Base-by-base conservation (phyloP, 1,284 basidiomycete genomes). In the Cronartium quercuum region DNA sequence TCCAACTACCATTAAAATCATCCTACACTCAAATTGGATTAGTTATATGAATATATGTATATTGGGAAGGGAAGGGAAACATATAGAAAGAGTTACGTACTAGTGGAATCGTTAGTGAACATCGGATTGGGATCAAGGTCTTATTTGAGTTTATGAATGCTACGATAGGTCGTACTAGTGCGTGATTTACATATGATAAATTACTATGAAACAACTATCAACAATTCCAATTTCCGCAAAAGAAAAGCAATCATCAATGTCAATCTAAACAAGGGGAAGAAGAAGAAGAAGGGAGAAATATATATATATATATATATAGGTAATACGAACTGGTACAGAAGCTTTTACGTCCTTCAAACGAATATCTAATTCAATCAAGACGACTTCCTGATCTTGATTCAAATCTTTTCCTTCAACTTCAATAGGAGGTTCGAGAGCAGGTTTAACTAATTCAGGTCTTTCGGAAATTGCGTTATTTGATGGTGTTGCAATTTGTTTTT, bases 91-190 rank as follows among this genome's bases (percentile, higher is more conserved):
- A n/a, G 58, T 18, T 24, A 44, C 75, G 66, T 58, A 77, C 84
- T 70, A 94, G 82, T 76, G 90, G 87, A 79, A 92, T 90, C 35
- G 89, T 87, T 3, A 95, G 88, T 75, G 89, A 87, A 81, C 92
- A 95, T 77, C 89, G 91, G 71, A 97, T 93, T 10, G 94, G 94
- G 2, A 97, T 87, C 77, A 97, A 83, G 0, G 94, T 97, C 76
- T 89, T 88, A 81, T 97, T 94, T 0, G 90, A 90, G 91, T 96
- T 96, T 88, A 99, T 96, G 81, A 99, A 99, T 0, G 94, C 94
- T 5, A 98, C 96, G 77, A 99, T 98, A 3, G 96, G 95, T 76
- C 96, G 84, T 57, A 97, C 91, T 40, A 98, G 84, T n/a, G 95
- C 96, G 80, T 90, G 92, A 80, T 95, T 95, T 76, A 91, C 90